Base-by-base conservation (phyloP, 371 early-diverging fungal genomes). In the Lichtheimia ornata region DNA sequence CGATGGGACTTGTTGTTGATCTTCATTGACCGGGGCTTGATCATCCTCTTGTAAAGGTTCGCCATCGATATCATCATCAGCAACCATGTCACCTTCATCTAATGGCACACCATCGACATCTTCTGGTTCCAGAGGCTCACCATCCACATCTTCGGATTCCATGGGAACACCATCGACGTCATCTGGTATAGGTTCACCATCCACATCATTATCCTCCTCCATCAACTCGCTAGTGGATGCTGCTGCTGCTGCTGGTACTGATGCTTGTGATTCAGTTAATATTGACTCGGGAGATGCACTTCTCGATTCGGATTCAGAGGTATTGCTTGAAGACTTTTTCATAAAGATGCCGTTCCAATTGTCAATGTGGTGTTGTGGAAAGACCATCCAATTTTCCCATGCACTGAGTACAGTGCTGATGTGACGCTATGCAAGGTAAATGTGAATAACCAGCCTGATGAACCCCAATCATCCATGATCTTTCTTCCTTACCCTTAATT, bases 311-410 rank as follows among this genome's bases (percentile, higher is more conserved):
- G 20, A 44, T 50, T 65, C 25, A 2, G 56, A 35, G 5, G 22
- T 22, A 47, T 47, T 28, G 44, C 22, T 28, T 6, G 35, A 35
- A 4, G 57, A 22, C 64, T 64, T 62, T 44, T 56, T 53, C 55
- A 73, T 61, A 52, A 87, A 79, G 4, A 80, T 66, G 9, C 58
- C 70, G n/a, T 72, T 72, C 53, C 86, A 60, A 41, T 80, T 67
- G 50, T 82, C 84, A 41, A 89, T 82, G 59, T 84, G 87, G n/a
- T 82, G 77, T 53, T 84, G 76, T 3, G 94, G 90, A 64, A 93
- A 95, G 11, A 96, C 84, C 73, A 91, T 87, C 92, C 94, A 94
- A 49, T 76, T 84, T 68, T 96, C 94, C 97, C 97, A 96, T 7
- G 90, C 88, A 5, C 72, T 73, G 45, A 96, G 69, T 4, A 93